Evolutionary conservation across 2,329 filamentous ascomycete species (phyloP), one percentile per base, ranked within the genome.

Genomic region (Leptosphaerulina australis): DNA sequence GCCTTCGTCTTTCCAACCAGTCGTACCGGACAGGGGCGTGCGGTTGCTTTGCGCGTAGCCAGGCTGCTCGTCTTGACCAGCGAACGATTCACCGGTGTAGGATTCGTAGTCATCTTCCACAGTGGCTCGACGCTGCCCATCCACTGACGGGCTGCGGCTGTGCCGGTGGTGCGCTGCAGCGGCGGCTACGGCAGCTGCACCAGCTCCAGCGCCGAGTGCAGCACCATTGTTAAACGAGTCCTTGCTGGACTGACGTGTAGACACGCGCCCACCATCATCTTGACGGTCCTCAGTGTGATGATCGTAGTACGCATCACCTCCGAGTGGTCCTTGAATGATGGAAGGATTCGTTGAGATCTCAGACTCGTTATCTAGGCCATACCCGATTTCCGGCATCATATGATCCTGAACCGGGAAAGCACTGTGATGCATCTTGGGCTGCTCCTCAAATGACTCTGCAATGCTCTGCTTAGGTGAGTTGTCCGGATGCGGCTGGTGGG

Each of bases 311-410:
- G 77, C 69, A 20, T 75, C 68, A 25, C 82, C 84, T 40, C 84
- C 86, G 39, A 88, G 82, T 1, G 86, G 87, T 14, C 88, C 90
- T 58, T 91, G 83, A 30, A 95, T 85, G 39, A 92, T 81, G 0
- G 92, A 96, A 2, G 91, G 91, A 66, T 95, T 95, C 14, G 91
- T 96, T 35, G 84, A 87, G 12, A 90, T 81, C 54, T 95, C 91
- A 17, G 79, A 81, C 41, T 78, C 76, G 30, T 77, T 74, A 48
- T 83, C 81, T 15, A 80, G 69, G 35, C 77, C 79, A 57, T 90
- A 88, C 3, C 88, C 90, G 63, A 89, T 85, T 66, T 92, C 91
- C 0, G 88, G 90, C 77, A 92, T 83, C 4, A 88, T 87, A 60
- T 92, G 80, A 48, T 86, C 75, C 26, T 83, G 74, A 57, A 87